phyloP scores from a whole-genome alignment of 164 flowering plant genomes.

The Magnolia kwangsiensis region DNA sequence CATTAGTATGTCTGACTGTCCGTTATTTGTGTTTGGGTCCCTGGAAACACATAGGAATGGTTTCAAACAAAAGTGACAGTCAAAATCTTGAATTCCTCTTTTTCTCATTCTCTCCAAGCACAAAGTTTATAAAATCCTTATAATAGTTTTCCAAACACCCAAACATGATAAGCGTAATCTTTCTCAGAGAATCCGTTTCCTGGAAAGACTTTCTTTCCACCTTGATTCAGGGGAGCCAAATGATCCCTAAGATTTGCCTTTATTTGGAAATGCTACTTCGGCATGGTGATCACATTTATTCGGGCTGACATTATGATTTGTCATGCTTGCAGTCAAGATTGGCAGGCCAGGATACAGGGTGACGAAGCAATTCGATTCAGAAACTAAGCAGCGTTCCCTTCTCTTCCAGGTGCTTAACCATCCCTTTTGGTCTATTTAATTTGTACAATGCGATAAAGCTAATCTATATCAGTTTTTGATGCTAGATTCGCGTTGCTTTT shows the following conservation, averaged over 20 bases:
- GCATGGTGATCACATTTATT: background rate
- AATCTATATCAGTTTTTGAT: too few relatives aligned
- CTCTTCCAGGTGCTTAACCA: constrained; percentile 64
- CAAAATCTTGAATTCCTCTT: background rate
- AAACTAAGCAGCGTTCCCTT: constrained; percentile 93
- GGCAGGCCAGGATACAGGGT: constrained; percentile 97
- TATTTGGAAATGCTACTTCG: background rate
- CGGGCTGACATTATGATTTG: constrained; percentile 6
- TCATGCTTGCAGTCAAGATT: constrained; percentile 73
- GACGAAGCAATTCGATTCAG: constrained; percentile 95
- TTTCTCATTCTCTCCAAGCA: too few relatives aligned
- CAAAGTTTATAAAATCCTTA: too few relatives aligned
- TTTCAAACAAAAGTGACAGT: background rate
- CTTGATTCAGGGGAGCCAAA: too few relatives aligned
- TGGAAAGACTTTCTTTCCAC: background rate
- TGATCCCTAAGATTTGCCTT: background rate
- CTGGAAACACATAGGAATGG: background rate
- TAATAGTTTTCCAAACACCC: too few relatives aligned
- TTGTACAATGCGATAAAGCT: too few relatives aligned
- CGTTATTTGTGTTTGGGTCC: background rate
- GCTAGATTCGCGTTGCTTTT: background rate
- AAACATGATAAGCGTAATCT: too few relatives aligned
- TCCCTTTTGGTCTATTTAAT: background rate
- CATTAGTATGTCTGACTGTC: too few relatives aligned
- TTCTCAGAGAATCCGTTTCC: background rate